Conservation (phyloP, 1,284 basidiomycete genomes). For the Tilletia walkeri region DNA sequence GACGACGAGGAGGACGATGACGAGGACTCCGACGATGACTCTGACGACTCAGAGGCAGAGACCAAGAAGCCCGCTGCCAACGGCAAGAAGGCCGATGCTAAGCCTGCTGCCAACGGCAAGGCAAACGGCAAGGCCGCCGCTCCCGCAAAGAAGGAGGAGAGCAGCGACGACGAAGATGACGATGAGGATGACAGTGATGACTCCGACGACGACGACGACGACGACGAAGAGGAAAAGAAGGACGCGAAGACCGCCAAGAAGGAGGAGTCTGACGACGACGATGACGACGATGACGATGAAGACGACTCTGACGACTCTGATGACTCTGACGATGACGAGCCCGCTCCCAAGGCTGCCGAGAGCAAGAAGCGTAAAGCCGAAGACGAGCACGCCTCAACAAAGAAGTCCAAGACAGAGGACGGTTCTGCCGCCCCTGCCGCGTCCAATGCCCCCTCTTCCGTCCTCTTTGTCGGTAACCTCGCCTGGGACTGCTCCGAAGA, state of each 20-base stretch:
- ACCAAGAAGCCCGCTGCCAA: constrained; percentile 59
- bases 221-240: constrained; percentile 2
- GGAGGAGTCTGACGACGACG: constrained; percentile 51
- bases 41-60: constrained; percentile 38
- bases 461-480: constrained; percentile 88
- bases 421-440: constrained; percentile 18
- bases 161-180: constrained; percentile 52
- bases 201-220: constrained; percentile 7
- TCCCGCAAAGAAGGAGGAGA: constrained; percentile 26
- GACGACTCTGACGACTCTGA: constrained; percentile 41
- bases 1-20: constrained; percentile 29
- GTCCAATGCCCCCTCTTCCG: constrained; percentile 70
- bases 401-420: constrained; percentile 76
- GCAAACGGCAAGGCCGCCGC: constrained; percentile 47
- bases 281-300: constrained; percentile 52
- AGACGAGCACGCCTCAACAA: constrained; percentile 66
- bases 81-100: constrained; percentile 66
- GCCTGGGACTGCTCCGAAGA: constrained; percentile 80
- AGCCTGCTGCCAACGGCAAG: constrained; percentile 79
- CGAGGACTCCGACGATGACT: constrained; percentile 25
- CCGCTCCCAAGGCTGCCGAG: constrained; percentile 18
- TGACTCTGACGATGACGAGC: constrained; percentile 31
- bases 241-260: constrained; percentile 69
- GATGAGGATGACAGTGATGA: constrained; percentile 35
- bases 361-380: constrained; percentile 79